phyloP scores from a whole-genome alignment of 305 asterid species.

The Rubia tinctorum region DNA sequence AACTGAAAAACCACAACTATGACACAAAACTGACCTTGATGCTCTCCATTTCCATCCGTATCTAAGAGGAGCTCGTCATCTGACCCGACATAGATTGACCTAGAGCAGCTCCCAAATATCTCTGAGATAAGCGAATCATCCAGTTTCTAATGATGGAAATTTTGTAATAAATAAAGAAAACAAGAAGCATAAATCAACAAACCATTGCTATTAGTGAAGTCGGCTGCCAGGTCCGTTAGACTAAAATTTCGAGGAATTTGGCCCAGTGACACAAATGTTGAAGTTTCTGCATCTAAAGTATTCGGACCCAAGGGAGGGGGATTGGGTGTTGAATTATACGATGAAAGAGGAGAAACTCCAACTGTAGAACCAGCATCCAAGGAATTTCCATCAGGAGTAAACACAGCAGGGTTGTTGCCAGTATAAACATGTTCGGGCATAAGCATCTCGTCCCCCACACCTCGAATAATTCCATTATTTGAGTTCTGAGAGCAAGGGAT shows the following conservation, averaged over 20 bases:
- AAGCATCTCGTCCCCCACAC: slow-evolving; percentile 48
- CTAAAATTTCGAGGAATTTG: slow-evolving; percentile 86
- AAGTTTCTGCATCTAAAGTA: slow-evolving; percentile 45
- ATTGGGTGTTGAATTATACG: slow-evolving; percentile 47
- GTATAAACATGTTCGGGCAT: slow-evolving; percentile 49
- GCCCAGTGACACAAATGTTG: slow-evolving; percentile 62
- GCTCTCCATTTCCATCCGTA: slow-evolving; percentile 43
- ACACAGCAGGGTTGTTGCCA: slow-evolving; percentile 43
- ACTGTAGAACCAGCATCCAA: slow-evolving; percentile 44
- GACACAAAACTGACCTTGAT: slow-evolving; percentile 44
- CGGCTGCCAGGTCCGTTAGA: slow-evolving; percentile 75
- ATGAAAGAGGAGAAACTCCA: slow-evolving; percentile 59
- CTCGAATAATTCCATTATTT: slow-evolving; percentile 46
- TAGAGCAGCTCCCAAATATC: slow-evolving; percentile 62
- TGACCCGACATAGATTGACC: slow-evolving; percentile 63
- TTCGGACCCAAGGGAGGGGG: slow-evolving; percentile 44
- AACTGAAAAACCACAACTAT: slow-evolving; percentile 6
- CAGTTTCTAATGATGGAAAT: not conserved
- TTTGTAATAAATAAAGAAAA: not conserved
- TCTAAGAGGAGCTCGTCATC: slow-evolving; percentile 49
- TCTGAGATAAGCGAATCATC: slow-evolving; percentile 43
- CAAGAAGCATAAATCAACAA: slow-evolving; percentile 18
- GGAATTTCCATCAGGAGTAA: slow-evolving; percentile 49
- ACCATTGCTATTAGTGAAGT: slow-evolving; percentile 74
- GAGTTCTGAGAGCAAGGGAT: slow-evolving; percentile 50